Conservation (phyloP, 148 eudicot species). For the Camellia sinensis region DNA sequence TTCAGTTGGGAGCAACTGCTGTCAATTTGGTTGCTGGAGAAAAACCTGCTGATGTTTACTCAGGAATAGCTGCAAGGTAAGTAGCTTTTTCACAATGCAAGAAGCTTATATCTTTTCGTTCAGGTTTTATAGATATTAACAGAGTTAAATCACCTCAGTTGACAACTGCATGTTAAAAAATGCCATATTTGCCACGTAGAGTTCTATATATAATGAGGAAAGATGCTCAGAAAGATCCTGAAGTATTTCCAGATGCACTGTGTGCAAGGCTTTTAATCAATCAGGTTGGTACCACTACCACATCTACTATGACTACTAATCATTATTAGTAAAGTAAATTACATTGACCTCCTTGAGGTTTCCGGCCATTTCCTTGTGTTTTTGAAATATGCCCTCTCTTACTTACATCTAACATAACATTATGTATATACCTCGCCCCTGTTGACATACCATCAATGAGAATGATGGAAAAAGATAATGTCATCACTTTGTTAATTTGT, state of each 20-base stretch:
- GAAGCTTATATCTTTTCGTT: neutral
- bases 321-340: neutral
- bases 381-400: too few relatives aligned
- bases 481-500: neutral
- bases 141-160: conserved; percentile 5
- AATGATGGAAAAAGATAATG: neutral
- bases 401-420: too few relatives aligned
- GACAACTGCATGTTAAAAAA: conserved; percentile 7
- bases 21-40: conserved; percentile 92
- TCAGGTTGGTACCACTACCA: conserved; percentile 49
- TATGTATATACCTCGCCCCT: neutral
- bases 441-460: neutral
- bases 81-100: conserved; percentile 14
- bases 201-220: conserved; percentile 73
- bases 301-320: neutral
- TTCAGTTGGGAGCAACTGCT: conserved; percentile 90
- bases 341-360: neutral
- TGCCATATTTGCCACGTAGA: conserved; percentile 40
- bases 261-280: conserved; percentile 61
- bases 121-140: neutral
- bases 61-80: conserved; percentile 93
- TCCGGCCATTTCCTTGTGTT: too few relatives aligned
- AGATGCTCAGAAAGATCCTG: conserved; percentile 83
- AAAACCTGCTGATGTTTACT: conserved; percentile 94
- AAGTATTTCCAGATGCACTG: conserved; percentile 54